Base-by-base conservation (phyloP, 1,139 yeast species). In the Blastobotrys capitulatus region DNA sequence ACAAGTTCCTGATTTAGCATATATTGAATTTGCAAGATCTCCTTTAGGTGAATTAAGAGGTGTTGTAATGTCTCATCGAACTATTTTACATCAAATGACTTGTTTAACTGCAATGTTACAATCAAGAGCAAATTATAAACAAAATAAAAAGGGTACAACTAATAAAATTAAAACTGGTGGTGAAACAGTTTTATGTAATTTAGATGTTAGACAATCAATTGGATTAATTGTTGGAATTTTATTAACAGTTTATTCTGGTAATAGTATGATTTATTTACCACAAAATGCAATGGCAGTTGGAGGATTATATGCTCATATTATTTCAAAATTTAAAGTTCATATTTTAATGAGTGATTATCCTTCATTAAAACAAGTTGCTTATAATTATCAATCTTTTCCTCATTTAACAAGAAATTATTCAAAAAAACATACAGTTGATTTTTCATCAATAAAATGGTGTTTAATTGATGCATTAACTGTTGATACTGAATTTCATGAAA, bases 11-110 rank as follows among this genome's bases (percentile, higher is more conserved):
- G 95, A 87, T 61, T 71, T 92, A 54, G 97, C 97, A 0, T 94
- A 94, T 61, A 90, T 94, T 25, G 98, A 94, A 67, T 94, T 86
- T 63, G 82, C 95, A 0, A 77, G 94, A 57, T 85, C 95, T 1
- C 95, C 97, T 0, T 79, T 87, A 18, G 97, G 97, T 1, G 95
- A 90, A 58, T 69, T 89, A 34, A 76, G 96, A 49, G 99, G 99
- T 6, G 95, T 94, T 38, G 96, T 95, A 1, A 77, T 94, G 63
- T 85, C 94, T 31, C 97, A 92, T 62, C 74, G 88, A 52, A 89
- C 96, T 0, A 78, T 94, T 16, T 75, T 86, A 60, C 94, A 88
- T 59, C 98, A 92, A 63, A 87, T 92, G 92, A 77, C 79, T 52
- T 79, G 88, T 48, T 64, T 94, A 35, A 77, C 85, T 13, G 76